Base-by-base conservation (phyloP, 768 basidiomycete species). In the Ephemerocybe angulata region DNA sequence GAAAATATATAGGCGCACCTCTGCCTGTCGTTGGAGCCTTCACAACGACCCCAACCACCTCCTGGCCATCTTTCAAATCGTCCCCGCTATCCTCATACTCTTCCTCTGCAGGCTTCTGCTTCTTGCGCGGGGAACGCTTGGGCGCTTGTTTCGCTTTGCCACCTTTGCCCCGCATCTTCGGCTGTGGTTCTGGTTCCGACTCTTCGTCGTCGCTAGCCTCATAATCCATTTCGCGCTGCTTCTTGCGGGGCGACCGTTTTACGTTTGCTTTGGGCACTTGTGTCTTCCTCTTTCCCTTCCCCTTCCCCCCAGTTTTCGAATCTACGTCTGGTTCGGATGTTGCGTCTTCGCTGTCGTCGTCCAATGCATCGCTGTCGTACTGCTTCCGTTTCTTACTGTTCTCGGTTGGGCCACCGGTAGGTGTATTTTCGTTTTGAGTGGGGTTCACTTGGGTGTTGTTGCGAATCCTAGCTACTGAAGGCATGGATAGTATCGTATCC, bases 21-120 rank as follows among this genome's bases (percentile, higher is more conserved):
- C 79, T 79, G n/a, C 93, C 93, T 0, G 84, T 84, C 60, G 77
- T 91, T 0, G 92, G 92, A 12, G 92, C 93, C 56, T 90, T 75
- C 12, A 94, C 83, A 11, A 95, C 86, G 11, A 71, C 74, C 0
- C 93, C 93, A 1, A 90, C 86, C 8, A 91, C 65, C 65, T 85
- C 79, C 61, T 87, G 83, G 0, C 87, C 86, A 4, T 88, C 84
- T 50, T 77, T 74, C 53, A 87, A 65, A 2, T 80, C 56, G 2
- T 77, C 72, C 1, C 73, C 74, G 15, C 74, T 74, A 11, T 77
- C 73, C 12, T 75, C 74, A 15, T 68, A 69, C 3, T 62, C 65
- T 52, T 63, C 65, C 59, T 54, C 52, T 19, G 11, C 27, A 7
- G 21, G 56, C 54, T 50, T 53, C 22, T 35, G 8, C 17, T 17